Base-by-base conservation (phyloP, 352 stramenopile species). In the Phytophthora pluvialis region DNA sequence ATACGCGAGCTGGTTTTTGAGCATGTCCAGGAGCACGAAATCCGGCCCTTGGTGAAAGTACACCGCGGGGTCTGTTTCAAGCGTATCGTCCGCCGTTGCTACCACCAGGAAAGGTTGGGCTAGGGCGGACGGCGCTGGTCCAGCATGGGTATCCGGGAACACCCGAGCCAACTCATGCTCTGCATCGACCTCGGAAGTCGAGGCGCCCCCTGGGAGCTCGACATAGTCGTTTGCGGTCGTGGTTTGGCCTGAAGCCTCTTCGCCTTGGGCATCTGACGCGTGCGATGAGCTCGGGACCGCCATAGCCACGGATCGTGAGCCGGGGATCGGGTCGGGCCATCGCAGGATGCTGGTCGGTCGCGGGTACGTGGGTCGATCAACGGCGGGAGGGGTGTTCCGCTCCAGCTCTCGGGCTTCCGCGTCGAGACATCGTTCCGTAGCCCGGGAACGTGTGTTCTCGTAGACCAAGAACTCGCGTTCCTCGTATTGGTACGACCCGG, bases 31-130 rank as follows among this genome's bases (percentile, higher is more conserved):
- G 5, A 60, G 25, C 1, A 63, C 38, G 8, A 59, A 57, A 12
- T 64, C 53, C 0, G 39, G 31, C 0, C 45, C 52, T 50, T 64
- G 44, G 12, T 58, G 60, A 12, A 43, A 59, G 10, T 57, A 69
- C 0, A 63, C 60, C 2, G 35, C 26, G 1, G 43, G 43, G 1
- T 68, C 44, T 0, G 15, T 7, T 4, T 36, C 52, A 1, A 42
- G 9, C 4, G 16, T 28, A 1, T 44, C 18, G 5, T n/a, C 52
- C 1, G 40, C 28, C 0, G 11, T 32, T 1, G 52, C 16, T 5
- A 51, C 11, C 40, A 60, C 51, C 9, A 44, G 0, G 6, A 36
- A 60, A 0, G 40, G 10, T 3, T 33, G 26, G 4, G 33, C 10
- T 13, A 59, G 15, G 5, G 15, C 2, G 5, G n/a, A 13, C 0